Evolutionary conservation across 2,329 filamentous ascomycete species (phyloP).

Genomic region (Penicillium sp.): DNA sequence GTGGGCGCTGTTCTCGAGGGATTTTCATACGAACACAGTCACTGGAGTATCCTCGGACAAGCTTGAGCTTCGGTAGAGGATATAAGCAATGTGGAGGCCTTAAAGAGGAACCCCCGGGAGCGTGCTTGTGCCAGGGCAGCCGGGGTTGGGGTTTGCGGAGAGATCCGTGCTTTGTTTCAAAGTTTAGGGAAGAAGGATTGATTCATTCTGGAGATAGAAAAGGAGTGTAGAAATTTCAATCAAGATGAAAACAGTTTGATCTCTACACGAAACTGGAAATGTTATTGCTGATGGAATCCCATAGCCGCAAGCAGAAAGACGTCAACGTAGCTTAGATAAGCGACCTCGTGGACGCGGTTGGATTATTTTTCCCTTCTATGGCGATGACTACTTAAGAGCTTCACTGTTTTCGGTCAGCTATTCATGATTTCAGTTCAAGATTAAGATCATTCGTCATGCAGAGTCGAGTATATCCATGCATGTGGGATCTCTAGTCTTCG

Average conservation of each 20-base stretch:
- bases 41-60: background rate
- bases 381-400: background rate
- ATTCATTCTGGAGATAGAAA: constrained; percentile 8
- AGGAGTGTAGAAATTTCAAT: background rate
- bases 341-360: constrained; percentile 1
- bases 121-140: constrained; percentile 18
- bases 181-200: constrained; percentile 10
- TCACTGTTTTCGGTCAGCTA: background rate
- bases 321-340: constrained; percentile 28
- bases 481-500: too few relatives aligned
- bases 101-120: constrained; percentile 9
- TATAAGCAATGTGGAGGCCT: constrained; percentile 3
- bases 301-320: constrained; percentile 28
- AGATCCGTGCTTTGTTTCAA: constrained; percentile 40
- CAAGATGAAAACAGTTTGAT: background rate
- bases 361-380: background rate
- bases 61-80: background rate
- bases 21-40: background rate
- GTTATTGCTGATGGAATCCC: constrained; percentile 20
- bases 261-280: background rate
- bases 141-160: constrained; percentile 23
- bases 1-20: background rate
- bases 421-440: background rate
- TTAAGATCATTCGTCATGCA: background rate
- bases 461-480: too few relatives aligned